Base-by-base conservation (phyloP, 768 basidiomycete species). In the Hericium rajendrae region DNA sequence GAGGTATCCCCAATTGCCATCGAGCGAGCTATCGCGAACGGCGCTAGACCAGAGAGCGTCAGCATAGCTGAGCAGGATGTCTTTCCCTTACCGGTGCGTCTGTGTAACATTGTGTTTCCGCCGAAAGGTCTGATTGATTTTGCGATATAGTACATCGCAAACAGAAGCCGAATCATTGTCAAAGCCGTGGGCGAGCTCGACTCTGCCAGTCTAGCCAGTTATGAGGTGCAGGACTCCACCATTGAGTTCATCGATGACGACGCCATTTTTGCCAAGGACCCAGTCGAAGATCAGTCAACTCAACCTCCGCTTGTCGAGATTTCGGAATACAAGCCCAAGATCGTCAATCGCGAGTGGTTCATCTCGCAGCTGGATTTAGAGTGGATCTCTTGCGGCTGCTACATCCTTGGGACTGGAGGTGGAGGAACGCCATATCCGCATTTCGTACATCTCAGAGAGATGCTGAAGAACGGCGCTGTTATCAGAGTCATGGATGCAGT, bases 321-420 rank as follows among this genome's bases (percentile, higher is more conserved):
- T 9, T 56, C 51, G 8, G 59, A 51, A 13, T 59, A 53, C 20
- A 50, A 57, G 4, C 77, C 75, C 4, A 64, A 50, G 24, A 71
- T 82, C 48, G 61, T 55, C 37, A 62, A 67, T 9, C 61, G 72
- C 6, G 72, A 74, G 59, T 81, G 78, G 78, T 63, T 72, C 39
- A 52, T 80, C 5, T 73, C 73, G 13, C 77, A 80, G 62, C 68
- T 71, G 2, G 78, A 80, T 60, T 65, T 79, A 22, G 79, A 81
- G 55, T 85, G 80, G 72, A 79, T 86, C 49, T 76, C 81, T 24
- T 79, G 81, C 54, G 84, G 84, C 32, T 83, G 83, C 54, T 81
- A 80, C 41, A 72, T 85, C 41, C 71, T 86, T 1, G 84, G 84
- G 0, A 79, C 77, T 16, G 84, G 84, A 2, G 84, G 84, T 28